Conservation (phyloP, 768 basidiomycete species). For the Xerocomus brunneocitrinus region DNA sequence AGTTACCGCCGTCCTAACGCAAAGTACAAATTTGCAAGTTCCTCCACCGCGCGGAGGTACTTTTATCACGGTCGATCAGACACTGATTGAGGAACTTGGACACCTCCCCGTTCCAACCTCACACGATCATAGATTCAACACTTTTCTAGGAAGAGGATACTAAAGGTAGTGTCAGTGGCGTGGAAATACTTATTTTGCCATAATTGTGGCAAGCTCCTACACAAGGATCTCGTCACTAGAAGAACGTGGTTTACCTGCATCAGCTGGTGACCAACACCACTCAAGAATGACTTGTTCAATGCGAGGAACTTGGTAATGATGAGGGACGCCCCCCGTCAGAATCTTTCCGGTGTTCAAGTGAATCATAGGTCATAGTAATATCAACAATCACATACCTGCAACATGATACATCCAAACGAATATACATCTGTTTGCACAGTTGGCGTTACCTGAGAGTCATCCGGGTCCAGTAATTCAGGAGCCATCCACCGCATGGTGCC, state of each 20-base stretch:
- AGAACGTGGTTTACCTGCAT: neutral
- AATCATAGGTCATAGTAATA: neutral
- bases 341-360: neutral
- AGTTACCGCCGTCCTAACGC: too few relatives aligned
- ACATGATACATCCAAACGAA: conserved; percentile 10
- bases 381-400: conserved; percentile 4
- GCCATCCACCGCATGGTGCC: neutral
- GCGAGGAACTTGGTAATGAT: neutral
- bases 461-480: neutral
- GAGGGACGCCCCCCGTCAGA: conserved; percentile 3
- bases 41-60: too few relatives aligned
- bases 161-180: too few relatives aligned
- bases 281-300: conserved; percentile 1
- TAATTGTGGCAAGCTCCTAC: too few relatives aligned
- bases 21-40: too few relatives aligned
- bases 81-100: too few relatives aligned
- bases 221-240: neutral
- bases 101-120: too few relatives aligned
- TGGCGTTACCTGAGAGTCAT: neutral
- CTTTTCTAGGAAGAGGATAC: too few relatives aligned
- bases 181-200: too few relatives aligned
- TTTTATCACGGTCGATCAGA: too few relatives aligned
- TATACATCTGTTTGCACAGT: conserved; percentile 3
- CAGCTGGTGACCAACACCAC: neutral
- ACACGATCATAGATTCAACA: too few relatives aligned